Evolutionary conservation across 2,329 filamentous ascomycete species (phyloP), one percentile per base, ranked within the genome.

Genomic region (Aspergillus piperis): DNA sequence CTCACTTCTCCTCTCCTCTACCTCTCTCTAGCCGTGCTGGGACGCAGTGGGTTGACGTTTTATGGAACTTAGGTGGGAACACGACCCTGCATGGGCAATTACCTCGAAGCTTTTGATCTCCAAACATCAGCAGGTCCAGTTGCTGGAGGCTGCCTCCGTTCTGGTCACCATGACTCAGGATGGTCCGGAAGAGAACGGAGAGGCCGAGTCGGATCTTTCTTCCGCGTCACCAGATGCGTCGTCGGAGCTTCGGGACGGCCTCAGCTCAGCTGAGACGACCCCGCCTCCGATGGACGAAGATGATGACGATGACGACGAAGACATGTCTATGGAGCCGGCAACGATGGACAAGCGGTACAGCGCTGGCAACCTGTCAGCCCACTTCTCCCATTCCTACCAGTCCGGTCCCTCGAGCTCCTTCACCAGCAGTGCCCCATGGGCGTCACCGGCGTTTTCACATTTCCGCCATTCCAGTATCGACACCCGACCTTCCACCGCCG

Each of bases 51-150:
- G 66, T 76, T 82, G 79, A 81, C 78, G 69, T 75, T 77, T 74
- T 64, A 64, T 71, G 65, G 65, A 60, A 68, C 61, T 54, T 86
- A 99, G 94, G 85, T 99, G 95, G 95, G 95, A 99, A 82, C 95
- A 99, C 80, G 96, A 96, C 77, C 94, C 95, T 68, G 92, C 96
- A 81, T 99, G 95, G 95, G 91, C 93, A 55, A 89, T 90, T 76
- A 99, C 95, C 58, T 98, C 95, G 70, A 98, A 98, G 81, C 84
- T 98, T 74, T 88, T 98, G 75, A 98, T 99, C 71, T 98, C 94
- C 70, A 99, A 99, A 84, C 95, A 99, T 78, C 95, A 99, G 80
- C 95, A 99, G 82, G 95, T 99, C 56, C 95, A 99, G 78, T 85
- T 99, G 62, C 86, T 99, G 62, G 95, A 99, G 79, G 95, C 95